These are phyloP conservation scores for Gracilariopsis chorda DNA, from an alignment of 23 red algal genomes.

Conservation along the genomic window DNA sequence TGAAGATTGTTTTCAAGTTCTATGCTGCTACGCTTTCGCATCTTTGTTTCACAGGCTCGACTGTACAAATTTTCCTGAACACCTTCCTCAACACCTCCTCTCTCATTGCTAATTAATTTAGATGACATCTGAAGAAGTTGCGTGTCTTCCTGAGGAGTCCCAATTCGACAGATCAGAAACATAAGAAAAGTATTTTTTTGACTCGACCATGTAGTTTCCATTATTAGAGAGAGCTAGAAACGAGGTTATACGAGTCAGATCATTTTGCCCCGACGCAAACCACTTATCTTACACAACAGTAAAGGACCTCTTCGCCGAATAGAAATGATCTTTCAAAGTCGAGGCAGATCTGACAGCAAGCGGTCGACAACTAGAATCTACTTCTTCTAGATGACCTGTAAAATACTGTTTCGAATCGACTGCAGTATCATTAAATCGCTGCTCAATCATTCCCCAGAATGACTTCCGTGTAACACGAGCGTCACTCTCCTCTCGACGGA, in stretches of 20 bases:
- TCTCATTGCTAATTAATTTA: not conserved
- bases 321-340: not conserved
- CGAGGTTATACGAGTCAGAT: not conserved
- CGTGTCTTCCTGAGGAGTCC: not conserved
- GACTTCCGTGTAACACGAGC: not conserved
- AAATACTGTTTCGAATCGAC: not conserved
- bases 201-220: not conserved
- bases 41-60: not conserved
- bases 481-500: not conserved
- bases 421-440: not conserved
- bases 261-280: conserved; percentile 26
- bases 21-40: not conserved
- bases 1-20: not conserved
- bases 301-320: not conserved
- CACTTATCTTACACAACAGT: conserved; percentile 4
- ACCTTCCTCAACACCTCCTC: not conserved
- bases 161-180: not conserved
- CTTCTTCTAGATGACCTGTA: not conserved
- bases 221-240: not conserved
- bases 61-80: not conserved
- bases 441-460: not conserved
- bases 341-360: not conserved
- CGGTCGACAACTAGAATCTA: not conserved
- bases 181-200: not conserved
- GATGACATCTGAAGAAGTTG: conserved; percentile 8